Base-by-base conservation (phyloP, 148 eudicot species). In the Chenopodium berlandieri region DNA sequence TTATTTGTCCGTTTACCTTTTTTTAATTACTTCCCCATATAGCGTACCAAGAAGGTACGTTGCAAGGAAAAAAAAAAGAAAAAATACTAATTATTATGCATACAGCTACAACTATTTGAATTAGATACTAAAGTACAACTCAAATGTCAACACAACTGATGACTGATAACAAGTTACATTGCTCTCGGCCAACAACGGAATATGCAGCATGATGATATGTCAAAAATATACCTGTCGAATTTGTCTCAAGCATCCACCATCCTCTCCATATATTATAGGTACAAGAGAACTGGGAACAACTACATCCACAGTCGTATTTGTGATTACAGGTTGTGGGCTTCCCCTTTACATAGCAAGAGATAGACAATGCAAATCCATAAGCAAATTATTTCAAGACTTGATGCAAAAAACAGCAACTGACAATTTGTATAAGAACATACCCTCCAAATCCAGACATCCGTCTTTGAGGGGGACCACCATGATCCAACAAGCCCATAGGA, bases 191-290 rank as follows among this genome's bases (percentile, higher is more conserved):
- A 60, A 46, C 74, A 72, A 7, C 7, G 37, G 32, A 17, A 52
- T 22, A 30, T 73, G 67, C 22, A 67, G n/a, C 23, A 37, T 46
- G 14, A 56, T 68, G 47, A 73, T 47, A 50, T 47, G 65, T 48
- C 63, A 65, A 52, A 50, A 47, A 82, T 44, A 73, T 91, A 96
- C 99, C 97, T 91, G 93, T 31, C 92, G 91, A 77, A 96, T 92
- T 85, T 90, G 94, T 82, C 87, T 85, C 71, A 96, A 89, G 83
- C 98, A 96, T 81, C 95, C 98, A 86, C 98, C 99, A 83, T 84
- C 95, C 86, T 94, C 98, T 74, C 99, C 98, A 78, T 89, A 90
- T 77, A 96, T 91, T 63, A 90, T 86, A 85, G 98, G 95, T 85
- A 96, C 91, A 83, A 91, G 83, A 88, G 91, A 85, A 72, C 93